Base-by-base conservation (phyloP, 2,329 filamentous ascomycete species). In the Fusarium dimerum region DNA sequence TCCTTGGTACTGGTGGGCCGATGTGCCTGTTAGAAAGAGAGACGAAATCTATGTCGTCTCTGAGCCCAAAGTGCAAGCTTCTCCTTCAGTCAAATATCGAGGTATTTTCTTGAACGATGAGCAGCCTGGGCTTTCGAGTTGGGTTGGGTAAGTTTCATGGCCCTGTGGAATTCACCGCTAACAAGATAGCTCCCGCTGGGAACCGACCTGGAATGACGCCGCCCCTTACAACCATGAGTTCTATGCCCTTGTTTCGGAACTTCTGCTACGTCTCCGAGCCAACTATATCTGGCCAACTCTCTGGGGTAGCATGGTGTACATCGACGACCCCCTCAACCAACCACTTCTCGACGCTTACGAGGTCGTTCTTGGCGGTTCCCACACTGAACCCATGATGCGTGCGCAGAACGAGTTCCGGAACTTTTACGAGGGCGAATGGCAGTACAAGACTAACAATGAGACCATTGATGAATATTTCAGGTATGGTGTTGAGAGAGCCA, bases 211-310 rank as follows among this genome's bases (percentile, higher is more conserved):
- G 62, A 64, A 65, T 44, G 77, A 80, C 49, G 72, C 77, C 1
- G 76, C 81, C 7, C 85, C 87, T 59, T 87, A 88, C 65, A 73
- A 73, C 15, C 77, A 78, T 20, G 78, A 88, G 1, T 88, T 88
- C 9, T 89, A 91, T 69, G 73, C 79, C 5, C 79, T 81, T 17
- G 82, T 91, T 17, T 90, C 89, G 56, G 88, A 91, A 71, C 75
- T 91, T 1, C 72, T 90, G 2, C 79, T 91, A 6, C 79, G 88
- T 7, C 76, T 88, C 29, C 79, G 83, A 38, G 87, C 87, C 15
- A 91, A 91, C 68, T 90, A 90, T 63, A 74, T 91, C 45, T 91
- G 88, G 88, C 88, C 88, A 1, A 81, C 86, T 1, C 76, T 83
- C 66, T 91, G 87, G 88, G 81, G 79, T 6, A 81, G 79, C 57